Conservation (phyloP, 225 moss, liverwort and hornwort species). For the Bryoerythrophyllum caledonicum region DNA sequence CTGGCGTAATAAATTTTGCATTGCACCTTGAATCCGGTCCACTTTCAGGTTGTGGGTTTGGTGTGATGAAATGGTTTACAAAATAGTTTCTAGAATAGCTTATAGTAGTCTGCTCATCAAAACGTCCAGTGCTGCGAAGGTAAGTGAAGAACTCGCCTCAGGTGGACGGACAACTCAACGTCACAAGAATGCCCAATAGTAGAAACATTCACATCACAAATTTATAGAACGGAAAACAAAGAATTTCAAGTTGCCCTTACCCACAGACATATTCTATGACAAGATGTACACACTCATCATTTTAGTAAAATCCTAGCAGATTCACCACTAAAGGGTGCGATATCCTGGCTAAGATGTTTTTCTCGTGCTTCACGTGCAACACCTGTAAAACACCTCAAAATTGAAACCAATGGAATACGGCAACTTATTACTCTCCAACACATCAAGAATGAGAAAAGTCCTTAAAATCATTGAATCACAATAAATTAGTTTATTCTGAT, state of each 20-base stretch:
- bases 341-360: conserved; percentile 80
- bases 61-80: too few species aligned
- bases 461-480: neutral
- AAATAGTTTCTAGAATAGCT: conserved; percentile 23
- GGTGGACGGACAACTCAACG: neutral
- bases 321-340: conserved; percentile 93
- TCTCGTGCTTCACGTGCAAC: conserved; percentile 95
- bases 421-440: neutral
- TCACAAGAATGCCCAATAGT: neutral
- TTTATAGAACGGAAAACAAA: neutral
- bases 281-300: conserved; percentile 92
- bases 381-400: conserved; percentile 37
- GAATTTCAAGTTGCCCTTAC: conserved; percentile 40
- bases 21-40: too few species aligned
- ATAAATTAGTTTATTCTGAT: neutral
- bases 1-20: too few species aligned
- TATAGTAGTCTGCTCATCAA: conserved; percentile 86
- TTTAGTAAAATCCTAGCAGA: conserved; percentile 81
- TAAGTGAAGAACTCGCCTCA: conserved; percentile 98
- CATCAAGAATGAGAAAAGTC: neutral
- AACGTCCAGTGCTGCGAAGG: conserved; percentile 87
- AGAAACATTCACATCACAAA: neutral
- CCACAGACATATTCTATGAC: conserved; percentile 94
- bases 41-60: too few species aligned
- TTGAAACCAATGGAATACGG: neutral